Percentiles rank a stretch among this genome's conserved stretches.
phyloP scores from a whole-genome alignment of 306 rosid genomes.

The peach (Prunus persica) region DNA sequence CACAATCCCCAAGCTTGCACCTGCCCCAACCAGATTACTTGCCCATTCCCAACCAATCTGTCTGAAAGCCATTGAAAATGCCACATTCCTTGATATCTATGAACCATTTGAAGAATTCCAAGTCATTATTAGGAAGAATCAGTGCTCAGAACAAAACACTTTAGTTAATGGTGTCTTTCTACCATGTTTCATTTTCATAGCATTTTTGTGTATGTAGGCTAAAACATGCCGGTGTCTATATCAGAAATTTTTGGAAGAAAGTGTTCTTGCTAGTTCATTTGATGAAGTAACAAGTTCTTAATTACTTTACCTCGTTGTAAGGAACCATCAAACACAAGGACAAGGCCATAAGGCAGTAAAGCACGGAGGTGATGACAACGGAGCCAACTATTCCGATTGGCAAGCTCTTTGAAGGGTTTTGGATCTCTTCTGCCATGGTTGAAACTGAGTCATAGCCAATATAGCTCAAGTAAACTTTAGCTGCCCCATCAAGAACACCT shows the following conservation, averaged over 20 bases:
- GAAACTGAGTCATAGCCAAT: constrained; percentile 97
- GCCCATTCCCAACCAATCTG: constrained; percentile 87
- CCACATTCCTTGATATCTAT: constrained; percentile 57
- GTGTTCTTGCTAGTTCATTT: background rate
- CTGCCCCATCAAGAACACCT: constrained; percentile 88
- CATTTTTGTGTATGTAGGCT: too few species aligned
- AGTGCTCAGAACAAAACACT: background rate
- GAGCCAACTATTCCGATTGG: constrained; percentile 92
- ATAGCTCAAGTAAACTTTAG: constrained; percentile 82
- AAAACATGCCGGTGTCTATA: too few species aligned
- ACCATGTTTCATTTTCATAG: background rate
- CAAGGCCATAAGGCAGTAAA: constrained; percentile 87
- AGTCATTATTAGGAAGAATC: background rate
- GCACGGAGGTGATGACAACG: constrained; percentile 70
- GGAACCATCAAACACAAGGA: constrained; percentile 83
- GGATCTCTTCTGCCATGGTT: constrained; percentile 92
- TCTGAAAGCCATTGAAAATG: constrained; percentile 69
- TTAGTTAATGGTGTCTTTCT: too few species aligned
- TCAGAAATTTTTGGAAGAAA: too few species aligned
- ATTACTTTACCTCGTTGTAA: constrained; percentile 54
- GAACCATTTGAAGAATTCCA: background rate
- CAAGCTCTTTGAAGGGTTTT: constrained; percentile 62
- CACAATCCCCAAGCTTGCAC: constrained; percentile 70
- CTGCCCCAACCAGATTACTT: constrained; percentile 78
- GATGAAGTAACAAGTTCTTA: background rate